Evolutionary conservation across 164 flowering plant species (phyloP), one percentile per base, ranked within the genome.

Genomic region (Protea cynaroides): DNA sequence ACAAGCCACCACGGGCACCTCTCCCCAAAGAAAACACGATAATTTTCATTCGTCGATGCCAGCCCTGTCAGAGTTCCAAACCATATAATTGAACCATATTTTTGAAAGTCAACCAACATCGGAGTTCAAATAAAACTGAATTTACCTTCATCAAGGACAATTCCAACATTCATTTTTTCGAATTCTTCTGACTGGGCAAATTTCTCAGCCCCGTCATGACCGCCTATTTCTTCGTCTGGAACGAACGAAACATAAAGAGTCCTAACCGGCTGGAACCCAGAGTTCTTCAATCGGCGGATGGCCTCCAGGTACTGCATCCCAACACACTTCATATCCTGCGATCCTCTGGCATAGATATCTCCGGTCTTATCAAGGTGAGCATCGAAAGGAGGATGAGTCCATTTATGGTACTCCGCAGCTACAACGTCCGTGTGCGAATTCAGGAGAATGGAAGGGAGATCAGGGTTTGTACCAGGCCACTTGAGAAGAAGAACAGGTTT

Each of bases 291-390:
- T 52, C 75, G 73, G 49, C 94, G 80, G 58, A 92, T 82, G n/a
- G 96, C 97, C 69, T 95, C 99, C 2, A 92, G 74, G 73, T 92
- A 86, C 84, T 95, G 99, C 71, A 89, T 47, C 0, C 99, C 99
- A 13, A 94, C 99, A 66, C 97, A 89, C 78, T 94, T 94, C 99
- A 94, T 94, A 70, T 94, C 99, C 87, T 95, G 99, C 0, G 97
- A 88, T 1, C 97, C 99, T 36, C 99, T 70, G 10, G 96, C 99
- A 58, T 51, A 88, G 59, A 95, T 82, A 43, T 78, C 56, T 5
- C 97, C 97, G 1, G 53, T n/a, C 11, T 50, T 29, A 64, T 92
- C 96, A 59, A 89, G 10, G 64, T 74, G 84, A 18, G 92, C 99
- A 1, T 59, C 66, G 61, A 92, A 88, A 1, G 99, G 97, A 12